Evolutionary conservation across 1,284 basidiomycete genomes (phyloP).

Genomic region (Vanrija sp.): DNA sequence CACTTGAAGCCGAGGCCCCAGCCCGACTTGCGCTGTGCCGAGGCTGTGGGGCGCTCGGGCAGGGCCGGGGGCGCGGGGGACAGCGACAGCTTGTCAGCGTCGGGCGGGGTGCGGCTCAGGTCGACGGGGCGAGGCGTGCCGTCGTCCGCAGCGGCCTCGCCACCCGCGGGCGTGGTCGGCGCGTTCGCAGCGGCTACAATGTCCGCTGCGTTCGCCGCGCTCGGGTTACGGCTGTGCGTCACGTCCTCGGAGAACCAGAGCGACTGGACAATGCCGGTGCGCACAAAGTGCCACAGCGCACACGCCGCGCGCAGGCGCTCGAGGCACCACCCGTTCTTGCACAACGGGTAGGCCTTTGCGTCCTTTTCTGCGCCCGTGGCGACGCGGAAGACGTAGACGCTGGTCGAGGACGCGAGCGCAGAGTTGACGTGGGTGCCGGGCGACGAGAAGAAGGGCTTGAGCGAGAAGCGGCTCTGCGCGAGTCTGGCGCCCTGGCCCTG

Average conservation of each 20-base stretch:
- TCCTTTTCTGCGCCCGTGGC: slow-evolving; percentile 38
- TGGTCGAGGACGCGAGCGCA: not conserved
- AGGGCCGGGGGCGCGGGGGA: slow-evolving; percentile 5
- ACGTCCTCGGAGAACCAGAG: slow-evolving; percentile 74
- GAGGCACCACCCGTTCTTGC: slow-evolving; percentile 57
- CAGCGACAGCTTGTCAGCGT: slow-evolving; percentile 10
- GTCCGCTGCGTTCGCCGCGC: not conserved
- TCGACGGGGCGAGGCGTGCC: not conserved
- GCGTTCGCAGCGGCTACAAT: not conserved
- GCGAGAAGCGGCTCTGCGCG: slow-evolving; percentile 38
- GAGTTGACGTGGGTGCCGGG: slow-evolving; percentile 18
- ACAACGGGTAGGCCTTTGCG: slow-evolving; percentile 62
- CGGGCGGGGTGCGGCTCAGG: slow-evolving; percentile 5
- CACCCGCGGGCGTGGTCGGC: not conserved
- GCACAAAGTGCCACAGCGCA: slow-evolving; percentile 83
- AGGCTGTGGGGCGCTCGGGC: not conserved
- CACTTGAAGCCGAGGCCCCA: slow-evolving; percentile 11
- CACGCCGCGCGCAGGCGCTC: slow-evolving; percentile 74
- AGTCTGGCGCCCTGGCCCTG: slow-evolving; percentile 52
- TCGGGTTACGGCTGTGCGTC: not conserved
- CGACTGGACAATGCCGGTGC: slow-evolving; percentile 72
- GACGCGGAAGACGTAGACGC: slow-evolving; percentile 49
- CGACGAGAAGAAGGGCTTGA: slow-evolving; percentile 39
- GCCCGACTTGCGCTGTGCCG: slow-evolving; percentile 7
- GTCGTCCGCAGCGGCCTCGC: not conserved